A percentile compares a stretch with the other conserved stretches of the same genome.
phyloP scores from a whole-genome alignment of 2,329 filamentous ascomycete genomes.

The Diaporthe citrichinensis region DNA sequence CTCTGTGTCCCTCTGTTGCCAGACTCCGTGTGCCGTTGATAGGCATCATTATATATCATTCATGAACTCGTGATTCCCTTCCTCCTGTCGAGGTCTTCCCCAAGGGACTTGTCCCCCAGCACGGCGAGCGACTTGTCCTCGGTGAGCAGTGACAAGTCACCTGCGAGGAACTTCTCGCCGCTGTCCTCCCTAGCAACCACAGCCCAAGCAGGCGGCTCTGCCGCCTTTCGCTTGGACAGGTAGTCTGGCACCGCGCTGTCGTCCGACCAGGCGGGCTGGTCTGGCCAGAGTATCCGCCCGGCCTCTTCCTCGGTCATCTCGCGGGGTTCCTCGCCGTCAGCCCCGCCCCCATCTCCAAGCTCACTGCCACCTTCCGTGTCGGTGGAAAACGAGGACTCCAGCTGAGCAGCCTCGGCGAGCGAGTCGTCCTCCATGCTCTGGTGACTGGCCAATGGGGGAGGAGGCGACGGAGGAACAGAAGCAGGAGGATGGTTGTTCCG shows the following conservation, averaged over 20 bases:
- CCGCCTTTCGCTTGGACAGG: neutral
- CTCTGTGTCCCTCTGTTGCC: neutral
- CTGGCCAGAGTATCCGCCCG: conserved; percentile 56
- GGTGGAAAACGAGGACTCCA: neutral
- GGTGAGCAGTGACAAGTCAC: neutral
- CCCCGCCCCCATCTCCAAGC: neutral
- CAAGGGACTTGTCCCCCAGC: conserved; percentile 46
- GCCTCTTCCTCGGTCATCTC: conserved; percentile 59
- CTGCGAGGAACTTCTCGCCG: conserved; percentile 35
- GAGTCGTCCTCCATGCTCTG: conserved; percentile 1
- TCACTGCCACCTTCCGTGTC: neutral
- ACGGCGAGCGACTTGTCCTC: conserved; percentile 42
- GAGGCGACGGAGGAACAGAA: neutral
- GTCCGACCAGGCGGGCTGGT: conserved; percentile 38
- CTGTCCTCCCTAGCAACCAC: neutral
- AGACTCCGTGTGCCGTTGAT: neutral
- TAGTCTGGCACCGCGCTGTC: neutral
- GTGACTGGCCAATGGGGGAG: neutral
- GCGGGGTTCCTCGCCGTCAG: conserved; percentile 38
- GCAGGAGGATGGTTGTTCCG: neutral
- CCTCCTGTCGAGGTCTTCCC: conserved; percentile 48
- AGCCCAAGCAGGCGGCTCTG: neutral
- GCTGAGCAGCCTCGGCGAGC: conserved; percentile 22
- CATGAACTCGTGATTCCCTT: conserved; percentile 36
- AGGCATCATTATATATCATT: neutral